A percentile compares a stretch with the other conserved stretches of the same genome.
Conservation (phyloP, 2,329 filamentous ascomycete genomes). For the Aureobasidium pullulans region DNA sequence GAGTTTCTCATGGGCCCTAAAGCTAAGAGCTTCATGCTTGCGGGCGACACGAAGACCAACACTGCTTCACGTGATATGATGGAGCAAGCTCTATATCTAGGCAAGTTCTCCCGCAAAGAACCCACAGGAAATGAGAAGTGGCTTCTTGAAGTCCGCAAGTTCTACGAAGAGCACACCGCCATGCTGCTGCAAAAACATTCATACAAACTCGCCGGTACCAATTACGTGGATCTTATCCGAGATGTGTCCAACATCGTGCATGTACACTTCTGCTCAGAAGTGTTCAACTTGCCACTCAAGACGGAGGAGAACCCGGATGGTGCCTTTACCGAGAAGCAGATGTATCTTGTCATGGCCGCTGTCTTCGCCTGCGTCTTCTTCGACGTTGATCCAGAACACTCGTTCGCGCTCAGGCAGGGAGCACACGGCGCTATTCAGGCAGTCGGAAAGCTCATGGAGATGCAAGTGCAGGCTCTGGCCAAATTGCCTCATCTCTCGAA, state of each 20-base stretch:
- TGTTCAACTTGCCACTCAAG: slow-evolving; percentile 51
- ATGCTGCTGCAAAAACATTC: slow-evolving; percentile 38
- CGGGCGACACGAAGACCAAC: slow-evolving; percentile 37
- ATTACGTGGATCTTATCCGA: slow-evolving; percentile 42
- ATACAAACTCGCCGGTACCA: slow-evolving; percentile 38
- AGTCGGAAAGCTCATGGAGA: slow-evolving; percentile 43
- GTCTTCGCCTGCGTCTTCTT: slow-evolving; percentile 50
- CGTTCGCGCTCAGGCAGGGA: slow-evolving; percentile 45
- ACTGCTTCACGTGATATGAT: slow-evolving; percentile 37
- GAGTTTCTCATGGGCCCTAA: slow-evolving; percentile 38
- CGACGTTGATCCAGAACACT: slow-evolving; percentile 46
- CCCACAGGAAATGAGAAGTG: slow-evolving; percentile 33
- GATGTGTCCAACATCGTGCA: slow-evolving; percentile 48
- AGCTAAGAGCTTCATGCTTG: slow-evolving; percentile 42
- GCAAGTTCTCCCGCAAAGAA: slow-evolving; percentile 20
- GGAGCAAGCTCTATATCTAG: slow-evolving; percentile 35
- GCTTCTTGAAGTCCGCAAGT: slow-evolving; percentile 37
- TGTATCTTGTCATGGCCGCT: slow-evolving; percentile 47
- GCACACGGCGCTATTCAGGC: slow-evolving; percentile 40
- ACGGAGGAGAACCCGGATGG: slow-evolving; percentile 44
- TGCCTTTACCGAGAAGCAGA: slow-evolving; percentile 46
- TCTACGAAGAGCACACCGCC: slow-evolving; percentile 42
- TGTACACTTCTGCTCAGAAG: slow-evolving; percentile 47
- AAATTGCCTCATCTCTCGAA: slow-evolving; percentile 33
- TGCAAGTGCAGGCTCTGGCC: slow-evolving; percentile 38